Base-by-base conservation (phyloP, 306 rosid genomes). In the Medicago arabica region DNA sequence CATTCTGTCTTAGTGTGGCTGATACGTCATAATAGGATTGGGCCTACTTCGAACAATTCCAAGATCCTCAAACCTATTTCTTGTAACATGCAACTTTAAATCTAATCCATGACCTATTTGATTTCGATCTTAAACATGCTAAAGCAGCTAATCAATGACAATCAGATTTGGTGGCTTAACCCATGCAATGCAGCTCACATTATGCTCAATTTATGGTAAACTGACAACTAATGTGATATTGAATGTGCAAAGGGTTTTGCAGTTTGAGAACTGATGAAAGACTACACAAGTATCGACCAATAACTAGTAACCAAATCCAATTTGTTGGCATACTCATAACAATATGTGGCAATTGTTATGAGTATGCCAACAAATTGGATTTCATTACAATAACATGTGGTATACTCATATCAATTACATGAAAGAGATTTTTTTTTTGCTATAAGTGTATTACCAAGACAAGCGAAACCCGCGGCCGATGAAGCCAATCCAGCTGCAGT, bases 401-500 rank as follows among this genome's bases (percentile, higher is more conserved):
- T 63, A 65, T 62, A 21, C 36, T 57, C 8, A 39, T 38, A 66
- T 75, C 66, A 59, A 71, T 16, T 44, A 15, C 70, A 44, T 7
- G 54, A 72, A 80, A 21, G 23, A 75, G 12, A 46, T n/a, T n/a
- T n/a, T n/a, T n/a, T n/a, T n/a, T n/a, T 31, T 12, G 40, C 44
- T 62, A 65, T 50, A 49, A 13, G 61, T 39, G 18, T 54, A 40
- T 78, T 90, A 95, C 98, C 99, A 17, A 92, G 91, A 77, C 99
- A 95, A 75, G 99, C 99, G 43, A 95, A 79, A 73, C 99, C 99
- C 21, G 99, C 99, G 0, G 99, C 99, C 0, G 99, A 95, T 70
- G 99, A 95, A 66, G 99, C 99, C 78, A 95, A 78, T 80, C 99
- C 99, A 38, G 99, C 99, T 40, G 99, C 99, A 54, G 99, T 95